Percentiles rank a stretch among this genome's conserved stretches.
phyloP scores from a whole-genome alignment of 208 protist species.

The Trypanosoma lewisi region DNA sequence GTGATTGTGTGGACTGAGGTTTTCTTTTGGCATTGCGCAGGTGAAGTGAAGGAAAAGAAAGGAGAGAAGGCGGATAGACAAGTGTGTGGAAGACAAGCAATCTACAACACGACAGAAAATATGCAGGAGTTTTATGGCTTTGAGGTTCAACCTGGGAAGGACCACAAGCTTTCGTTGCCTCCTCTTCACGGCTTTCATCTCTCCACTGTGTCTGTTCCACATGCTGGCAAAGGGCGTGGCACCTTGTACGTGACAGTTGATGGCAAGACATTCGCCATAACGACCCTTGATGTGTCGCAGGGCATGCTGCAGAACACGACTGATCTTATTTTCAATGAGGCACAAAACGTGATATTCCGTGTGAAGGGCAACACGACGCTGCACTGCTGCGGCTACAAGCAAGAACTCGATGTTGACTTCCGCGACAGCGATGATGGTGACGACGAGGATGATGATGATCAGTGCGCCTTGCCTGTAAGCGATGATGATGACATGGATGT shows the following conservation, averaged over 20 bases:
- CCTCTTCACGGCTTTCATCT: constrained; percentile 66
- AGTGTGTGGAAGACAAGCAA: neutral
- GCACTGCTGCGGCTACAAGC: constrained; percentile 81
- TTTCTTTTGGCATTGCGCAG: neutral
- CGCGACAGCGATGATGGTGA: constrained; percentile 22
- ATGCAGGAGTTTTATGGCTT: constrained; percentile 88
- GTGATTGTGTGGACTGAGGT: neutral
- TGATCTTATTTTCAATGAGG: constrained; percentile 82
- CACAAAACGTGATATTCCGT: constrained; percentile 73
- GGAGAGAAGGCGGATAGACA: neutral
- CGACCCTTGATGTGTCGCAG: constrained; percentile 57
- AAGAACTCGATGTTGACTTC: constrained; percentile 62
- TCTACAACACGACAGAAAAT: neutral
- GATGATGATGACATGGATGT: constrained; percentile 3
- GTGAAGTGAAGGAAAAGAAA: neutral
- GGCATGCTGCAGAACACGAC: constrained; percentile 61
- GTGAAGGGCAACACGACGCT: constrained; percentile 70
- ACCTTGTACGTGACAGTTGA: constrained; percentile 80
- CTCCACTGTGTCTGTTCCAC: constrained; percentile 63
- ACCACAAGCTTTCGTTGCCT: constrained; percentile 55
- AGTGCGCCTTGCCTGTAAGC: neutral
- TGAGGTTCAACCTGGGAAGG: constrained; percentile 64
- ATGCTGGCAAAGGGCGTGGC: constrained; percentile 63
- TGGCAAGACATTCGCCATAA: constrained; percentile 76
- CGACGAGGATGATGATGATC: constrained; percentile 10